Percentiles rank a stretch among this genome's conserved stretches.
These are phyloP conservation scores for Penicillium subrubescens DNA, from an alignment of 495 filamentous ascomycete genomes.

Conservation along the genomic window DNA sequence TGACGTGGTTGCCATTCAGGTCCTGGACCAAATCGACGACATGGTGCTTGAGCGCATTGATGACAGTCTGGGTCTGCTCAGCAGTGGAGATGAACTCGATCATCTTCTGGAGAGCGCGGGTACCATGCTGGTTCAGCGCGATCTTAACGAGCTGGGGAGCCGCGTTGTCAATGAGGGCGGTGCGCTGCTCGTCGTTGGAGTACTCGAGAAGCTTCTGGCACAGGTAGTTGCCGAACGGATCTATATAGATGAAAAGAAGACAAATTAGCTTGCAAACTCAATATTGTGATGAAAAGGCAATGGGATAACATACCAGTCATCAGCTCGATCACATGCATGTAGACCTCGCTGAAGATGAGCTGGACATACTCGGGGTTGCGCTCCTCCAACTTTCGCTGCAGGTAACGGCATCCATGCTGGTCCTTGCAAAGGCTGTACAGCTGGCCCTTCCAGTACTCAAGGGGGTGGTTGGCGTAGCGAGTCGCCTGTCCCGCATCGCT, in stretches of 20 bases:
- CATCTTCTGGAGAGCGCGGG: slow-evolving; percentile 97
- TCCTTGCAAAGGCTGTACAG: slow-evolving; percentile 92
- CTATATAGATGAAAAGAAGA: slow-evolving; percentile 37
- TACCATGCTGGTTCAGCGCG: slow-evolving; percentile 95
- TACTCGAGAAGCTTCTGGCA: slow-evolving; percentile 96
- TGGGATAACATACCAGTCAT: slow-evolving; percentile 72
- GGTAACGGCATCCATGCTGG: slow-evolving; percentile 92
- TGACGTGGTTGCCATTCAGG: slow-evolving; percentile 96
- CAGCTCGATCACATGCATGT: slow-evolving; percentile 87
- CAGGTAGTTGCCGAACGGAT: slow-evolving; percentile 98
- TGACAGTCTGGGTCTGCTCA: slow-evolving; percentile 79
- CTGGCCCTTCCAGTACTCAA: slow-evolving; percentile 78
- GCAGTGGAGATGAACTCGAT: slow-evolving; percentile 89
- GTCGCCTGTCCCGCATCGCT: slow-evolving; percentile 43
- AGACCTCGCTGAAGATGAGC: slow-evolving; percentile 90
- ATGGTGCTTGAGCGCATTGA: slow-evolving; percentile 69
- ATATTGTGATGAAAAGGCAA: background rate
- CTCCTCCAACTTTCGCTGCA: slow-evolving; percentile 97
- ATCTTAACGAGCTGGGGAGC: slow-evolving; percentile 83
- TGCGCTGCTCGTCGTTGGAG: slow-evolving; percentile 91
- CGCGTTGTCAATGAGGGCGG: slow-evolving; percentile 86
- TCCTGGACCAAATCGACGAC: slow-evolving; percentile 96
- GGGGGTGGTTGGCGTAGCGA: slow-evolving; percentile 73
- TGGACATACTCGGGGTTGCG: slow-evolving; percentile 78
- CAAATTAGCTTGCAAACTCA: background rate